Percentiles rank a stretch among this genome's conserved stretches.
phyloP scores from a whole-genome alignment of 768 basidiomycete genomes.

The Rhizopogon sp. region DNA sequence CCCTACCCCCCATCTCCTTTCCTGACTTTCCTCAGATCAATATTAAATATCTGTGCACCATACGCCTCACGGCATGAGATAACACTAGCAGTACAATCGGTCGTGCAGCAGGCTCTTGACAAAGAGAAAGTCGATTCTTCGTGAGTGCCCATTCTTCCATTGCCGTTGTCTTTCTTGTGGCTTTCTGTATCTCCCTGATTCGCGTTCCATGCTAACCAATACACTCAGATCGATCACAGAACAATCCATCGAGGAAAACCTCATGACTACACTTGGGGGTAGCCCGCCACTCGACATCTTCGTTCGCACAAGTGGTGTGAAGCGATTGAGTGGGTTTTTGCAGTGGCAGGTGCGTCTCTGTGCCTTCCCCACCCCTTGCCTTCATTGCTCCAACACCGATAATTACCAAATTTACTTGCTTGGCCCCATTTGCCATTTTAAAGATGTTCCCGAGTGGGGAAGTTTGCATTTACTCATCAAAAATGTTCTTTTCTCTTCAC shows the following conservation, averaged over 20 bases:
- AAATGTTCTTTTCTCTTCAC: neutral
- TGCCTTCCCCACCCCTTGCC: neutral
- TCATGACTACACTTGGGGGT: constrained; percentile 59
- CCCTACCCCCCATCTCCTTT: neutral
- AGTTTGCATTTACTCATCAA: neutral
- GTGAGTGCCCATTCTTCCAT: constrained; percentile 4
- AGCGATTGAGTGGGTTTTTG: constrained; percentile 82
- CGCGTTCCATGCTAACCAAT: neutral
- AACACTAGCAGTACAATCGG: constrained; percentile 56
- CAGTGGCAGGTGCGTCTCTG: constrained; percentile 83
- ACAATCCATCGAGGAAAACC: constrained; percentile 35
- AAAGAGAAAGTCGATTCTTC: constrained; percentile 24
- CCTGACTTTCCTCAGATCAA: constrained; percentile 46
- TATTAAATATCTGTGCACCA: constrained; percentile 90
- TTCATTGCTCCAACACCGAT: neutral
- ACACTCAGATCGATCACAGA: neutral
- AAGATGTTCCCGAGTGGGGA: constrained; percentile 29
- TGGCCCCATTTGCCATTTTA: constrained; percentile 33
- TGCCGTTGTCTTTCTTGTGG: neutral
- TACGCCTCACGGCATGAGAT: constrained; percentile 94
- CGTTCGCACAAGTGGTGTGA: constrained; percentile 88
- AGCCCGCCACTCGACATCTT: constrained; percentile 87
- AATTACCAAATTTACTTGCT: neutral
- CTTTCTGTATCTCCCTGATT: neutral
- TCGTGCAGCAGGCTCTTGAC: constrained; percentile 29